Percentiles rank a stretch among this genome's conserved stretches.
phyloP scores from a whole-genome alignment of 306 rosid species.

The Acacia confusa region DNA sequence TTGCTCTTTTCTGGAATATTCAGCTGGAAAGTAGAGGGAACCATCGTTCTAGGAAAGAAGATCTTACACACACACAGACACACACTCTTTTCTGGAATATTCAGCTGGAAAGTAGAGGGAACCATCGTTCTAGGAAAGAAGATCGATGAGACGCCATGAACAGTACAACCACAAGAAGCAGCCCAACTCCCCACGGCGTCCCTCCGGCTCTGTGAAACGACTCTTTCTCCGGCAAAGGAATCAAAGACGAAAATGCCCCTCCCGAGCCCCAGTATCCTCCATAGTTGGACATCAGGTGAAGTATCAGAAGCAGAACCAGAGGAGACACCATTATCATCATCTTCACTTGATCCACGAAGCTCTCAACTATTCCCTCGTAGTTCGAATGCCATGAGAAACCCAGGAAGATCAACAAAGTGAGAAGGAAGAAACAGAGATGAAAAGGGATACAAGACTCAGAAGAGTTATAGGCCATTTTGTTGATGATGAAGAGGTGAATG shows the following conservation, averaged over 20 bases:
- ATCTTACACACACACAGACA: no score
- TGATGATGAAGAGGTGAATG: background rate
- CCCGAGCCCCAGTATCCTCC: constrained; percentile 6
- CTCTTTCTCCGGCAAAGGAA: constrained; percentile 54
- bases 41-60: constrained; percentile 74
- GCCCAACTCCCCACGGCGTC: constrained; percentile 84
- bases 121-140: constrained; percentile 72
- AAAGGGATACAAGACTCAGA: constrained; percentile 46
- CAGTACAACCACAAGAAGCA: constrained; percentile 58
- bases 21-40: constrained; percentile 62
- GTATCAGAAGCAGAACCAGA: constrained; percentile 46
- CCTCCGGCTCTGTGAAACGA: constrained; percentile 68
- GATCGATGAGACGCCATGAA: constrained; percentile 73
- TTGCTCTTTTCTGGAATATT: background rate
- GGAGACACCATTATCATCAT: constrained; percentile 55
- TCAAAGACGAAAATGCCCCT: constrained; percentile 27
- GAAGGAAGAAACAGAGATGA: constrained; percentile 61
- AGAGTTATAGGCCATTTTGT: background rate
- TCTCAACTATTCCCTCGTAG: constrained; percentile 58
- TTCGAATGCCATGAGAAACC: constrained; percentile 60
- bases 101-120: constrained; percentile 55
- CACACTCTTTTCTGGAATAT: no score
- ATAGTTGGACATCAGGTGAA: constrained; percentile 52
- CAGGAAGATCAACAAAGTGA: constrained; percentile 50
- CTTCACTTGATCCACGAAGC: constrained; percentile 62